Percentiles rank a stretch among this genome's conserved stretches.
These are phyloP conservation scores for Pseudisothecium myosuroides DNA, from an alignment of 225 moss, liverwort and hornwort genomes.

Conservation along the genomic window DNA sequence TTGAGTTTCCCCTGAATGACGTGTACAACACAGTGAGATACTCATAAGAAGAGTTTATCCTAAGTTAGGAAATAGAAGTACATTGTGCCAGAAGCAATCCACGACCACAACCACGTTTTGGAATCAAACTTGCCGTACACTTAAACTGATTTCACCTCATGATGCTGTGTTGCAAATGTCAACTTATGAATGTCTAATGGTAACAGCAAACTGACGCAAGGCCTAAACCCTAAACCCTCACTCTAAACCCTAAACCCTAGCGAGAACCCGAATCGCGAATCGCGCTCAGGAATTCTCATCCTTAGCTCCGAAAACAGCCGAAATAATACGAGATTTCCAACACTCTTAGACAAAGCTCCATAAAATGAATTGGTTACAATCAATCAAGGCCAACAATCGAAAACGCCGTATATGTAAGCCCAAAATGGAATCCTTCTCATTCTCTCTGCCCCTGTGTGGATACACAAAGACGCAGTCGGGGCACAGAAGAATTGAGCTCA, in stretches of 20 bases:
- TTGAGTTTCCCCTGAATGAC: constrained; percentile 58
- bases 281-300: not conserved
- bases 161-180: not conserved
- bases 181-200: not conserved
- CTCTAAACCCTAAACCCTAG: too few species aligned
- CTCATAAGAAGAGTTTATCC: not conserved
- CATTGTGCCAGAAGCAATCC: not conserved
- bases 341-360: not conserved
- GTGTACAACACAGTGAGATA: not conserved
- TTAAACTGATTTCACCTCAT: not conserved
- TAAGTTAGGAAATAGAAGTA: not conserved
- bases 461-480: not conserved
- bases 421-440: not conserved
- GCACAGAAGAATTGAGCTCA: not conserved
- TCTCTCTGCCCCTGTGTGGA: not conserved
- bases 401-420: not conserved
- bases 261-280: not conserved
- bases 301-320: not conserved
- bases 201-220: not conserved
- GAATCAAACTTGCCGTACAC: not conserved
- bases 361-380: not conserved
- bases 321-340: not conserved
- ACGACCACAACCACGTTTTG: not conserved
- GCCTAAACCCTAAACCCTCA: not conserved
- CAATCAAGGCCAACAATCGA: not conserved